Evolutionary conservation across 2,329 filamentous ascomycete species (phyloP).

Genomic region (Nigrospora sphaerica): DNA sequence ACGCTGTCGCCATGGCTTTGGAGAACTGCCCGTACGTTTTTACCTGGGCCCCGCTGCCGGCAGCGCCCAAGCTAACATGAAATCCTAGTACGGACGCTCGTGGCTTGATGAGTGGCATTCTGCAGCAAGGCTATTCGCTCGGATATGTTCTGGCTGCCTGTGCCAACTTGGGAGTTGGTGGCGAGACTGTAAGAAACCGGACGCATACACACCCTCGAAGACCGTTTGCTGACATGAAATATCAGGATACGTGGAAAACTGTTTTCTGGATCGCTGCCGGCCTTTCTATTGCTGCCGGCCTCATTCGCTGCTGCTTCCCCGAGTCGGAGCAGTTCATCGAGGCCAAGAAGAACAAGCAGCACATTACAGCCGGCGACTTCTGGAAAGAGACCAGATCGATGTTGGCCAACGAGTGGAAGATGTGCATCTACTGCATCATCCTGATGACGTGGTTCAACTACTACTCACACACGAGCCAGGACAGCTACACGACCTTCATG

Average conservation of each 20-base stretch:
- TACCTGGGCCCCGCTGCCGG: background rate
- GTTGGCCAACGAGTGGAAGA: conserved; percentile 64
- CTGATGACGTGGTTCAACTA: conserved; percentile 73
- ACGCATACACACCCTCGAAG: no score
- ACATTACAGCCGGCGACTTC: conserved; percentile 46
- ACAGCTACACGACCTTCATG: conserved; percentile 79
- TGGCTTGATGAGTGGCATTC: conserved; percentile 73
- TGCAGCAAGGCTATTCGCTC: conserved; percentile 76
- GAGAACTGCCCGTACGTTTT: conserved; percentile 59
- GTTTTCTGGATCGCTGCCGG: conserved; percentile 68
- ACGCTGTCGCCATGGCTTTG: conserved; percentile 70
- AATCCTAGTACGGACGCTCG: conserved; percentile 50
- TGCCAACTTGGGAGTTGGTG: conserved; percentile 67
- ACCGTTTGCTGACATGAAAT: no score
- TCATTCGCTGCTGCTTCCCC: conserved; percentile 61
- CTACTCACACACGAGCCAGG: conserved; percentile 74
- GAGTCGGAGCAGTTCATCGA: conserved; percentile 71
- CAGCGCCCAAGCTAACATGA: background rate
- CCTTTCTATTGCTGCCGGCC: conserved; percentile 60
- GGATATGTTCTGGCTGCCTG: conserved; percentile 75
- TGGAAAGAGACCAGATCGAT: conserved; percentile 64
- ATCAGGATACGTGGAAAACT: conserved; percentile 59
- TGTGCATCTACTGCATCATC: conserved; percentile 70
- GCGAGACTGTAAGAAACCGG: conserved; percentile 21
- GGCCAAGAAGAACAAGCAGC: conserved; percentile 53